phyloP scores from a whole-genome alignment of 441 rosid genomes.

The Sinapis alba region DNA sequence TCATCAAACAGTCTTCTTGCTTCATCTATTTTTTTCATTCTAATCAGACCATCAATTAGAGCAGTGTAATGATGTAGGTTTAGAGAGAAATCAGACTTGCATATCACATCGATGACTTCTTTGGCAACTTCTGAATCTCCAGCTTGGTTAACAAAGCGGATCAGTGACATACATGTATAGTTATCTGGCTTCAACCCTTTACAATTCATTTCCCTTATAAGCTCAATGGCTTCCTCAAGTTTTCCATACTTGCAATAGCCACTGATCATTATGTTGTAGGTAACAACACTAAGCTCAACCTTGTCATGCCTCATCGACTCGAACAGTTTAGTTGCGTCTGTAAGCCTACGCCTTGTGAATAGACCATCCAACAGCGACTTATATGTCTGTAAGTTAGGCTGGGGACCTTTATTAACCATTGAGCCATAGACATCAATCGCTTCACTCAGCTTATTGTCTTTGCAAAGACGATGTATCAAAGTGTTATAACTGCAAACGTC shows the following conservation, averaged over 20 bases:
- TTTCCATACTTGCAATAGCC: conserved; percentile 11
- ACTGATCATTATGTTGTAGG: conserved; percentile 25
- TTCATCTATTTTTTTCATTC: neutral
- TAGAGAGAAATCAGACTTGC: conserved; percentile 6
- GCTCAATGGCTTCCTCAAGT: conserved; percentile 33
- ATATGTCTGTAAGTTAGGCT: neutral
- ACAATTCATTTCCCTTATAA: conserved; percentile 1
- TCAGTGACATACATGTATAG: neutral
- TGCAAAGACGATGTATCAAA: conserved; percentile 42
- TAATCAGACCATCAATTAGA: neutral
- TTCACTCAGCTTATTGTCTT: conserved; percentile 9
- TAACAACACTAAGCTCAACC: neutral
- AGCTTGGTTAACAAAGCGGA: neutral
- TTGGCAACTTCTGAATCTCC: conserved; percentile 10
- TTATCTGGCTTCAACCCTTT: conserved; percentile 9
- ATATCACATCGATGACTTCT: neutral
- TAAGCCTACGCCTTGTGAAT: neutral
- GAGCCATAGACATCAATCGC: neutral
- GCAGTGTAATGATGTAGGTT: neutral
- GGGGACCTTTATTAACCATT: neutral
- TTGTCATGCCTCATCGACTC: neutral
- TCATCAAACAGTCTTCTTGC: neutral
- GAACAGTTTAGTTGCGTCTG: neutral
- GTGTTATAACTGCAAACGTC: conserved; percentile 36
- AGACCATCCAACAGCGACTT: conserved; percentile 3